Evolutionary conservation across 1,139 yeast genomes (phyloP).

Genomic region (Hyphopichia pseudoburtonii): DNA sequence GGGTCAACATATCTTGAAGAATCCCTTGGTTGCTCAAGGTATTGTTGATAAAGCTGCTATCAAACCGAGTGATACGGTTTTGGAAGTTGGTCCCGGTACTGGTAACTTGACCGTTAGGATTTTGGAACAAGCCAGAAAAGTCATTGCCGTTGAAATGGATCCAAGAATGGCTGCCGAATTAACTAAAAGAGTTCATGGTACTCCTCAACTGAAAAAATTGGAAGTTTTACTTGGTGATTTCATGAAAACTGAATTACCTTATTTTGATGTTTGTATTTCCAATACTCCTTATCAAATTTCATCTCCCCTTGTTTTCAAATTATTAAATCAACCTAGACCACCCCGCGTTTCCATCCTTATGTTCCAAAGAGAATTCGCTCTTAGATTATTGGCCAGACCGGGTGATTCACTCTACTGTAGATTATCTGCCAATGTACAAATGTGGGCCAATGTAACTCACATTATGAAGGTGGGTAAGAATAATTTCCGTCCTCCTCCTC

Average conservation of each 20-base stretch:
- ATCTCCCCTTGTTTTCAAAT: slow-evolving; percentile 91
- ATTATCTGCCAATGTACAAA: slow-evolving; percentile 92
- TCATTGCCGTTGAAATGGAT: slow-evolving; percentile 96
- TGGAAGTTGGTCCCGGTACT: slow-evolving; percentile 99
- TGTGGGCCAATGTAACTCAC: slow-evolving; percentile 99
- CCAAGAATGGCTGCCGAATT: slow-evolving; percentile 99
- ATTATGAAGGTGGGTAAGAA: slow-evolving; percentile 98
- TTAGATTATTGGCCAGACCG: slow-evolving; percentile 90
- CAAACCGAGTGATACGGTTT: slow-evolving; percentile 86
- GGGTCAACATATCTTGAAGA: slow-evolving; percentile 96
- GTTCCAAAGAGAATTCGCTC: slow-evolving; percentile 97
- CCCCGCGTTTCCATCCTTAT: slow-evolving; percentile 93
- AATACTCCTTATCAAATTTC: slow-evolving; percentile 98
- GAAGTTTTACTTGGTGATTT: slow-evolving; percentile 94
- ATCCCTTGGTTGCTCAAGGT: slow-evolving; percentile 96
- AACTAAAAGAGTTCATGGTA: slow-evolving; percentile 96
- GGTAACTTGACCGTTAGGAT: slow-evolving; percentile 95
- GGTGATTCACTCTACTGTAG: slow-evolving; percentile 93
- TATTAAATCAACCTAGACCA: slow-evolving; percentile 87
- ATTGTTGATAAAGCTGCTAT: slow-evolving; percentile 95
- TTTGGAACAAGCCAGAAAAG: slow-evolving; percentile 86
- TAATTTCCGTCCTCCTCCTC: slow-evolving; percentile 98
- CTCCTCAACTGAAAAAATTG: slow-evolving; percentile 85
- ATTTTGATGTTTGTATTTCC: slow-evolving; percentile 93
- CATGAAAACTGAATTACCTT: slow-evolving; percentile 93